A percentile compares a stretch with the other conserved stretches of the same genome.
phyloP scores from a whole-genome alignment of 805 yeast genomes.

The Candida cerambycidarum region DNA sequence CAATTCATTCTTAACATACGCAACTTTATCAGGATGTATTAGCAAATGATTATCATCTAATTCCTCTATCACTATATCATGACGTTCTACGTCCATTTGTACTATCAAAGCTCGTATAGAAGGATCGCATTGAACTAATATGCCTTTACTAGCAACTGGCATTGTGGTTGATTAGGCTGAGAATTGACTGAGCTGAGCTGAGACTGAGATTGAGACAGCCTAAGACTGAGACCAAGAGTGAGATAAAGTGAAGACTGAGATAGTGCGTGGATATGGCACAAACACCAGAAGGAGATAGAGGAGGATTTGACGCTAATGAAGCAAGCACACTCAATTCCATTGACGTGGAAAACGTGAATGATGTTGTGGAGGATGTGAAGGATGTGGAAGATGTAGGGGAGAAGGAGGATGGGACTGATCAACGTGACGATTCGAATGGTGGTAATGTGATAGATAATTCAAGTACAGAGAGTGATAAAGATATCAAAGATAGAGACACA shows the following conservation, averaged over 20 bases:
- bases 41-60: slow-evolving; percentile 89
- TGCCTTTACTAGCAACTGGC: slow-evolving; percentile 47
- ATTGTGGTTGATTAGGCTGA: slow-evolving; percentile 16
- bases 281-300: slow-evolving; percentile 2
- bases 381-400: too few species aligned
- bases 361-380: not conserved
- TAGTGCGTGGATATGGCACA: not conserved
- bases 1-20: slow-evolving; percentile 72
- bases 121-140: slow-evolving; percentile 70
- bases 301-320: not conserved
- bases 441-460: too few species aligned
- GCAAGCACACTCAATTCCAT: not conserved
- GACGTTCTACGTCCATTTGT: slow-evolving; percentile 71
- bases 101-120: slow-evolving; percentile 85
- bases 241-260: not conserved
- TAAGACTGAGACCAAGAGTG: too few species aligned
- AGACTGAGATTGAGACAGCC: not conserved
- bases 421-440: not conserved
- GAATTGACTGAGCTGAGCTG: not conserved
- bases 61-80: slow-evolving; percentile 73
- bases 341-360: not conserved
- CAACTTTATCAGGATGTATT: slow-evolving; percentile 75
- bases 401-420: too few species aligned
- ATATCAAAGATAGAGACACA: too few species aligned
- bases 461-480: too few species aligned